phyloP scores from a whole-genome alignment of 192 early-diverging fungal genomes.

The Umbelopsis isabellina region DNA sequence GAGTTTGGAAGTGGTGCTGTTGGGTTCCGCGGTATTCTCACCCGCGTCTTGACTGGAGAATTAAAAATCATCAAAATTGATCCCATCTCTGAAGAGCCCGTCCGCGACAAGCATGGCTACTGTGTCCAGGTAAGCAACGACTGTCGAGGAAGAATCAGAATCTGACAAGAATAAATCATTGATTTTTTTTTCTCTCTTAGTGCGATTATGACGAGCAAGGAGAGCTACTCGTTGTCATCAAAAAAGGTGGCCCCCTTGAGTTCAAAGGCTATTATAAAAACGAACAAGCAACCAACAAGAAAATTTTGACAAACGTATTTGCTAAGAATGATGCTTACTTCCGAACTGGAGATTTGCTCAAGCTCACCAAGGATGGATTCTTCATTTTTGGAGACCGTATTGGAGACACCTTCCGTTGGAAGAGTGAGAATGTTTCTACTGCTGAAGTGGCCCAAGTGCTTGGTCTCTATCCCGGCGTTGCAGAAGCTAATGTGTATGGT shows the following conservation, averaged over 20 bases:
- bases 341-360: conserved; percentile 65
- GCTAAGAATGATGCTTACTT: conserved; percentile 61
- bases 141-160: background rate
- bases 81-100: conserved; percentile 53
- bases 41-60: conserved; percentile 31
- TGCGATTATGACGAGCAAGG: conserved; percentile 55
- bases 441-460: conserved; percentile 66
- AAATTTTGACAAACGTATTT: conserved; percentile 56
- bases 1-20: conserved; percentile 63
- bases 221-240: conserved; percentile 56
- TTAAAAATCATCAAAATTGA: conserved; percentile 63
- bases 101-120: conserved; percentile 52
- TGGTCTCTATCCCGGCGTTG: conserved; percentile 50
- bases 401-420: conserved; percentile 78
- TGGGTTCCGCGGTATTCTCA: conserved; percentile 54
- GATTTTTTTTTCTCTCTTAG: background rate
- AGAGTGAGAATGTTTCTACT: conserved; percentile 62
- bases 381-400: conserved; percentile 70
- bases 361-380: conserved; percentile 51
- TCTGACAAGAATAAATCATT: background rate
- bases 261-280: conserved; percentile 57
- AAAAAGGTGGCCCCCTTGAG: conserved; percentile 36
- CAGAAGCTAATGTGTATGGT: conserved; percentile 69
- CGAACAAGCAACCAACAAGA: conserved; percentile 50
- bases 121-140: conserved; percentile 48